Conservation (phyloP, 768 basidiomycete genomes). For the Tulasnella sp. region DNA sequence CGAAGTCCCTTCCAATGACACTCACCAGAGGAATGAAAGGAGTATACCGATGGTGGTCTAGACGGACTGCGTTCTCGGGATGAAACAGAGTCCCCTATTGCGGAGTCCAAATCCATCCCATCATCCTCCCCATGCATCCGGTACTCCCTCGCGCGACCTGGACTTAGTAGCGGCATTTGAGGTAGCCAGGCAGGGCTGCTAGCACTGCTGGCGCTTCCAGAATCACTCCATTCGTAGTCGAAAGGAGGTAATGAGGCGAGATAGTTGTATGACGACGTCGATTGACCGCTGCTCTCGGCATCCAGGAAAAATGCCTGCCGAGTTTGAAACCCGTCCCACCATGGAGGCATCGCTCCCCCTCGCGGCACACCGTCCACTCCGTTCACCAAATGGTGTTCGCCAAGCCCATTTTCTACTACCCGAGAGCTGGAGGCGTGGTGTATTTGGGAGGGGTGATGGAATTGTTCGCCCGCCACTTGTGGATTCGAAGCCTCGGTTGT, state of each 20-base stretch:
- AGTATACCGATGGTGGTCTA: background rate
- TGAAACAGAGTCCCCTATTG: background rate
- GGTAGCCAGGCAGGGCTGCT: background rate
- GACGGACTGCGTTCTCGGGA: background rate
- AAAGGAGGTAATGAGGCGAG: background rate
- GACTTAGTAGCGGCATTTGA: background rate
- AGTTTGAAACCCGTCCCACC: background rate
- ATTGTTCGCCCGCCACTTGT: background rate
- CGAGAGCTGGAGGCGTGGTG: background rate
- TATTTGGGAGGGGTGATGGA: background rate
- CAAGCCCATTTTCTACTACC: background rate
- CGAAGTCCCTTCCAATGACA: background rate
- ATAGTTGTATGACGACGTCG: background rate
- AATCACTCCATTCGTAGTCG: background rate
- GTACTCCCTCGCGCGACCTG: background rate
- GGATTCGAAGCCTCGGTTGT: background rate
- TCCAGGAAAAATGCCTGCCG: background rate
- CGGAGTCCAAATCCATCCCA: background rate
- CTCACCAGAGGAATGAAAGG: slow-evolving; percentile 7
- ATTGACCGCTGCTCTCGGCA: background rate
- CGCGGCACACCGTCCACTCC: background rate
- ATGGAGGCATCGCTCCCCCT: background rate
- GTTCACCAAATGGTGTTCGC: background rate
- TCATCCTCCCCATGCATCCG: background rate
- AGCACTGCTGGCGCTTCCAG: background rate